Evolutionary conservation across 1,284 basidiomycete genomes (phyloP), one percentile per base, ranked within the genome.

Genomic region (Amylostereum chailletii): DNA sequence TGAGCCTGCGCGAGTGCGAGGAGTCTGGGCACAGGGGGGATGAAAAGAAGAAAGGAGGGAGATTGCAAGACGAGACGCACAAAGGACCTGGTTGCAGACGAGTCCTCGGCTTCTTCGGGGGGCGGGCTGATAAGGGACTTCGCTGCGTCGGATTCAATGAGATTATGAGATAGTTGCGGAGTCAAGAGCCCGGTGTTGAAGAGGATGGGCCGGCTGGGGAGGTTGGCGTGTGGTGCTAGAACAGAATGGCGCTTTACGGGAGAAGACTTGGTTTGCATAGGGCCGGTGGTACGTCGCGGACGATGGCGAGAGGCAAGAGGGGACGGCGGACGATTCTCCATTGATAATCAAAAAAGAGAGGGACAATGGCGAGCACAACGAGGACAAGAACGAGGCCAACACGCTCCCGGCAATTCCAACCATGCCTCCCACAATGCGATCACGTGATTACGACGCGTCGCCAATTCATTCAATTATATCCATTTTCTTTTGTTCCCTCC

Each of bases 81-180:
- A 19, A 19, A 19, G 19, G 19, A 19, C 19, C 19, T 19, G 19
- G 19, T 19, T 19, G 19, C 19, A 19, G 19, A 19, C 19, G 19
- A 19, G 19, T 19, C 19, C 19, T 19, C 19, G 19, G 19, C 19
- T 19, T 72, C 70, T 51, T 74, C 72, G n/a, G 72, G 72, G 4
- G 72, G 72, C 2, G 71, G 71, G 49, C 71, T 73, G 47, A 73
- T 73, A 7, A 74, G 58, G 56, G 65, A 69, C 46, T 54, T 57
- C 6, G 61, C 54, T 7, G 60, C 54, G 34, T 64, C 59, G 33
- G 57, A 51, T 10, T 56, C 58, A 9, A 58, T 48, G 1, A 57
- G 51, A 8, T 52, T 53, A 36, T 60, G 61, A 3, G 64, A 63
- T 1, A 58, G 53, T 31, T 62, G 61, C 0, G 63, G 61, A 6